These are phyloP conservation scores for Ogataea nitratoaversa DNA, from an alignment of 805 yeast species.

Conservation along the genomic window DNA sequence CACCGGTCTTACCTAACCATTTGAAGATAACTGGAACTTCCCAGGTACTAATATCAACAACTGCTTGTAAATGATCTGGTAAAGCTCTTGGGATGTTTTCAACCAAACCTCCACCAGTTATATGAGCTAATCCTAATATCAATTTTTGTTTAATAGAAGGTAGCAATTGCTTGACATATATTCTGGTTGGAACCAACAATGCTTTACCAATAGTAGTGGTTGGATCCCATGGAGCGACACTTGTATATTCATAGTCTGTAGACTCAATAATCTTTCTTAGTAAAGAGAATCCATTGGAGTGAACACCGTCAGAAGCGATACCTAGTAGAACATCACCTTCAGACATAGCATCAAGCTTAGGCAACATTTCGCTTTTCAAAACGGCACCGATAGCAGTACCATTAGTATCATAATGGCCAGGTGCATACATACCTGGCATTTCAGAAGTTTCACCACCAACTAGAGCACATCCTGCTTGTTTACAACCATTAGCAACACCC, in stretches of 20 bases:
- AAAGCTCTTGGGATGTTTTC: conserved; percentile 96
- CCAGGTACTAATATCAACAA: conserved; percentile 77
- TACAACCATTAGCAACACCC: conserved; percentile 97
- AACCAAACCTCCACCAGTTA: conserved; percentile 97
- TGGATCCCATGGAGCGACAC: conserved; percentile 80
- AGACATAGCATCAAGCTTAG: conserved; percentile 61
- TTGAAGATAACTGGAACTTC: conserved; percentile 83
- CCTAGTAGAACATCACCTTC: conserved; percentile 85
- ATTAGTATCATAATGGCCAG: conserved; percentile 94
- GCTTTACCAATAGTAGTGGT: conserved; percentile 78
- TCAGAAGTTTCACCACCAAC: conserved; percentile 99
- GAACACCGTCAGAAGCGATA: conserved; percentile 86
- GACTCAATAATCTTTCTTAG: conserved; percentile 88
- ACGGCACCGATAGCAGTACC: conserved; percentile 99
- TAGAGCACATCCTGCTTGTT: conserved; percentile 90
- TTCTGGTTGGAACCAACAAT: conserved; percentile 83
- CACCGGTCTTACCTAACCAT: conserved; percentile 91
- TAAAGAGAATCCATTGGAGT: conserved; percentile 94
- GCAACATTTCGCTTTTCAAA: conserved; percentile 65
- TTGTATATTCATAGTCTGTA: conserved; percentile 65
- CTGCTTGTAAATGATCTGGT: conserved; percentile 76
- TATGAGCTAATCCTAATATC: conserved; percentile 87
- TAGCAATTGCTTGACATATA: conserved; percentile 87
- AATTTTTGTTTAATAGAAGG: conserved; percentile 65
- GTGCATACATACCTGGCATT: conserved; percentile 98